Percentiles rank a stretch among this genome's conserved stretches.
Evolutionary conservation across 2,329 filamentous ascomycete species (phyloP).

Genomic region (Fusarium sororula): DNA sequence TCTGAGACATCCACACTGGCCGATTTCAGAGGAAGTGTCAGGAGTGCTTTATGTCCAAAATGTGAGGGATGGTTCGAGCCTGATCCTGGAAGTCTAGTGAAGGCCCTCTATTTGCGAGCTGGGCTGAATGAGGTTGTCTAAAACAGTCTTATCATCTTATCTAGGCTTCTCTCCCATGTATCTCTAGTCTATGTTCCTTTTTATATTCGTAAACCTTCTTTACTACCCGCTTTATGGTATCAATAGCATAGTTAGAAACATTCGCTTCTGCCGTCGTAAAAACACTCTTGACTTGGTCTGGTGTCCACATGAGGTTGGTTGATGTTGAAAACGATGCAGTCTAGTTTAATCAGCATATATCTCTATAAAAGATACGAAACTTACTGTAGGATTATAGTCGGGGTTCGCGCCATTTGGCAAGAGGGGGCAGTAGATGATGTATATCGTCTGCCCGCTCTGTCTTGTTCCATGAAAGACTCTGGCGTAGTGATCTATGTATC

Average conservation of each 20-base stretch:
- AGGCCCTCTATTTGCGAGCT: too few species aligned
- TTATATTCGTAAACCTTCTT: conserved; percentile 20
- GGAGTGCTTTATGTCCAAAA: too few species aligned
- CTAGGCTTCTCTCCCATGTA: background rate
- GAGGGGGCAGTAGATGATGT: conserved; percentile 33
- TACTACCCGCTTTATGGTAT: conserved; percentile 23
- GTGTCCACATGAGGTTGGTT: conserved; percentile 38
- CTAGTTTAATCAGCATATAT: background rate
- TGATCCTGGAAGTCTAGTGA: too few species aligned
- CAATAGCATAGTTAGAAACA: conserved; percentile 13
- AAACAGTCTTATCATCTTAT: too few species aligned
- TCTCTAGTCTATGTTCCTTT: background rate
- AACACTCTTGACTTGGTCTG: conserved; percentile 23
- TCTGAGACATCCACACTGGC: too few species aligned
- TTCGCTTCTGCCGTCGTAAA: conserved; percentile 20
- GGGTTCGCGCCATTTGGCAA: conserved; percentile 21
- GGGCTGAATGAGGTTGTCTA: too few species aligned
- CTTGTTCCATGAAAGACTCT: conserved; percentile 25
- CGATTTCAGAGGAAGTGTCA: too few species aligned
- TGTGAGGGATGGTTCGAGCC: too few species aligned
- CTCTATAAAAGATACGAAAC: rapidly evolving
- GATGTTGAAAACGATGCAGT: conserved; percentile 33
- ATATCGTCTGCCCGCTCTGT: conserved; percentile 6
- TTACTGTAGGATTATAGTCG: conserved; percentile 24
- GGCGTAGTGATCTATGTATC: conserved; percentile 10